Conservation (phyloP, 192 early-diverging fungal genomes). For the Coemansia sp. region DNA sequence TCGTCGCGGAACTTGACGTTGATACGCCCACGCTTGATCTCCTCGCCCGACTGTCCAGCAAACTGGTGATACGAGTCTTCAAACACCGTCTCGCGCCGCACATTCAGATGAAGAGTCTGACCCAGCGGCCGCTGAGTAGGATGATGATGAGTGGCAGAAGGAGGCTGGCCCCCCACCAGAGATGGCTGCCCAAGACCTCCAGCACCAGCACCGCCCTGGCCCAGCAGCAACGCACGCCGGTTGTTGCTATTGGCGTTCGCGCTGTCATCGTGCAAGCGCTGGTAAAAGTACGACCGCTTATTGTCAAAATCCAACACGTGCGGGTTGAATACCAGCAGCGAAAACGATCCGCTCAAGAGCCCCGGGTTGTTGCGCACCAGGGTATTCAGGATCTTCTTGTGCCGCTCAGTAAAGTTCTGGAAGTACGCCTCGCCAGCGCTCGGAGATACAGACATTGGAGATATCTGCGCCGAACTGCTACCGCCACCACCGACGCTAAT, state of each 20-base stretch:
- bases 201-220: conserved; percentile 2
- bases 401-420: conserved; percentile 86
- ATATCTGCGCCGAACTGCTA: conserved; percentile 27
- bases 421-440: conserved; percentile 69
- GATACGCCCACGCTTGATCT: conserved; percentile 93
- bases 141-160: background rate
- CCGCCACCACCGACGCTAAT: conserved; percentile 16
- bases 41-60: conserved; percentile 86
- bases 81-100: conserved; percentile 92
- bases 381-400: conserved; percentile 95
- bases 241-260: background rate
- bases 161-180: background rate
- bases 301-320: conserved; percentile 99
- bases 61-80: conserved; percentile 96
- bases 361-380: conserved; percentile 98
- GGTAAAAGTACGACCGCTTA: conserved; percentile 97
- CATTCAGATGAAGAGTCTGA: conserved; percentile 81
- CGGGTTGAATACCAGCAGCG: conserved; percentile 93
- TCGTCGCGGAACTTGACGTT: conserved; percentile 94
- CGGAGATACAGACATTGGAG: conserved; percentile 16
- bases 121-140: conserved; percentile 22
- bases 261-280: conserved; percentile 89
- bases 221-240: background rate
- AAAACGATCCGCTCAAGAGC: conserved; percentile 95
- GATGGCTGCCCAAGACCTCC: conserved; percentile 2